Base-by-base conservation (phyloP, 345 rosid species). In the Iberis pinnata region DNA sequence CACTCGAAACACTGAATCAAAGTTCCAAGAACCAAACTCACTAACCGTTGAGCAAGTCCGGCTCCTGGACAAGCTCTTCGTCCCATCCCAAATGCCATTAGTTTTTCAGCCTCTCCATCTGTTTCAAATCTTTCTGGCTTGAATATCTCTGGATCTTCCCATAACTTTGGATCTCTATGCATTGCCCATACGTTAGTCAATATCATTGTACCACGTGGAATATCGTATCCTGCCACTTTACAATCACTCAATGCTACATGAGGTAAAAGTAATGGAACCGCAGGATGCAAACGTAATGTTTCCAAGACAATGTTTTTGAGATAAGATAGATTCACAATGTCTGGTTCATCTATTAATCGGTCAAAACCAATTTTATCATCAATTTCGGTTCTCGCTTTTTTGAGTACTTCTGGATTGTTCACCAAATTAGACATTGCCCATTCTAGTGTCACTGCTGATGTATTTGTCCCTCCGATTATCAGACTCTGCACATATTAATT, bases 111-210 rank as follows among this genome's bases (percentile, higher is more conserved):
- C 18, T 49, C 75, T 1, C 40, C 47, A 27, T 56, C 65, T 10
- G 25, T 55, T 5, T 63, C 74, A 26, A 71, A 79, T 47, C 83
- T 77, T 42, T 76, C 85, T 0, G 85, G 88, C 20, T 44, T 70
- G 16, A 80, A 84, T 12, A 50, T 53, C 7, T 35, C 31, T 0
- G 87, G 66, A 12, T 78, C 78, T 0, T 75, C 68, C 84, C 84
- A 83, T 2, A 57, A 0, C 1, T 3, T 18, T 0, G 82, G 78
- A 19, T 80, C 83, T 49, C 84, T 64, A 1, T 80, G 81, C 8
- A 84, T 77, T 2, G 78, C 69, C 84, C 86, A 84, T 0, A 39
- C 75, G 43, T 81, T 81, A 2, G 61, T 56, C 39, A 81, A 25
- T 6, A 84, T 18, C 0, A 74, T 75, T 15, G 83, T 73, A 13